Evolutionary conservation across 768 basidiomycete species (phyloP).

Genomic region (Boletus sp.): DNA sequence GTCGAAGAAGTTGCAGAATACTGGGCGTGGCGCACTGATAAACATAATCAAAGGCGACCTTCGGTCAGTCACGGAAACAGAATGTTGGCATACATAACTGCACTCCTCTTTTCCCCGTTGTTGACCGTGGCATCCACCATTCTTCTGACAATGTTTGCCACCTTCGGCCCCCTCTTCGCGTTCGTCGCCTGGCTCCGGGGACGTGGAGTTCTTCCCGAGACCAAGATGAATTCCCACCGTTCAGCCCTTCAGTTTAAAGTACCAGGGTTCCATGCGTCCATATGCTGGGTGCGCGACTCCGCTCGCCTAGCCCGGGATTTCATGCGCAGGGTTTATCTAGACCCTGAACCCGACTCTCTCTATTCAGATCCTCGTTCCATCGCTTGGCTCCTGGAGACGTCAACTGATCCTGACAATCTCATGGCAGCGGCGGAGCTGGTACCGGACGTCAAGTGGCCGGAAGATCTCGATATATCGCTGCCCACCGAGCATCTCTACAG

Average conservation of each 20-base stretch:
- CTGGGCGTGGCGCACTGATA: conserved; percentile 3
- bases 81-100: neutral
- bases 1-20: conserved; percentile 1
- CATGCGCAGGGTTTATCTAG: neutral
- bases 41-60: neutral
- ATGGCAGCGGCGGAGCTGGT: conserved; percentile 11
- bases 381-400: conserved; percentile 20
- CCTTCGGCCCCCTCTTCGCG: neutral
- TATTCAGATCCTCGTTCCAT: conserved; percentile 7
- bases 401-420: conserved; percentile 14
- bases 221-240: neutral
- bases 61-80: neutral
- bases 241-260: neutral
- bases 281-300: neutral
- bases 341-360: neutral
- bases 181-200: neutral
- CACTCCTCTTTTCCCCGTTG: conserved; percentile 1
- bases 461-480: conserved; percentile 8
- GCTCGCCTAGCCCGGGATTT: neutral
- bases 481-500: neutral
- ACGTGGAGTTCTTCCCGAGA: neutral
- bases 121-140: neutral
- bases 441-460: conserved; percentile 16
- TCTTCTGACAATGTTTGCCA: neutral
- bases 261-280: neutral